Evolutionary conservation across 257 asterid genomes (phyloP).

Genomic region (Lantana camara): DNA sequence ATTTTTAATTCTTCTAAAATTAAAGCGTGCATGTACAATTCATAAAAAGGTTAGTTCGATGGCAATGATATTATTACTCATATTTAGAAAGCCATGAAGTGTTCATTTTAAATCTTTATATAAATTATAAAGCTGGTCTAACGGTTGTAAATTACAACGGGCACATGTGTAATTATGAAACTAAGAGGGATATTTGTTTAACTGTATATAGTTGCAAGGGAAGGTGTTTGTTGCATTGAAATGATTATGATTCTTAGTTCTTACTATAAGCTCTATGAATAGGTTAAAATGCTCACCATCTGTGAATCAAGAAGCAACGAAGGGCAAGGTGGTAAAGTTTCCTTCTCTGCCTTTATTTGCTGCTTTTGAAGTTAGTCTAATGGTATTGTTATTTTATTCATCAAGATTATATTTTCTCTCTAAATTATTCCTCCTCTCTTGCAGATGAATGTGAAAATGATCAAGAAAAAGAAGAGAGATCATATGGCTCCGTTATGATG

Average conservation of each 20-base stretch:
- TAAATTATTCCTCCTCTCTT: conserved; percentile 18
- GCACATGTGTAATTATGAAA: too few relatives aligned
- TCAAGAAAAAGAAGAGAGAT: conserved; percentile 65
- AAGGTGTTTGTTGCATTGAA: too few relatives aligned
- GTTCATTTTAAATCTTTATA: too few relatives aligned
- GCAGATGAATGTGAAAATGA: conserved; percentile 64
- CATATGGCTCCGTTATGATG: conserved; percentile 87
- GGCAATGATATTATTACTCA: too few relatives aligned
- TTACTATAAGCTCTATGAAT: conserved; percentile 32
- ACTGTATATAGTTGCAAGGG: too few relatives aligned
- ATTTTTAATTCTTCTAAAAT: too few relatives aligned
- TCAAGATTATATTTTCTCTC: neutral
- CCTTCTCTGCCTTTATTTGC: conserved; percentile 5
- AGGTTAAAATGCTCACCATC: conserved; percentile 88
- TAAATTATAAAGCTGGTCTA: too few relatives aligned
- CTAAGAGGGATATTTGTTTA: too few relatives aligned
- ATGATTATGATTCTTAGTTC: conserved; percentile 16
- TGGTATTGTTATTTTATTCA: neutral
- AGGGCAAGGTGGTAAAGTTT: conserved; percentile 50
- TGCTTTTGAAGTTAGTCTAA: neutral
- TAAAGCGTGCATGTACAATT: too few relatives aligned
- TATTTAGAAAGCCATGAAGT: too few relatives aligned
- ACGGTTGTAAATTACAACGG: too few relatives aligned
- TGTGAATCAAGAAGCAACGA: conserved; percentile 69
- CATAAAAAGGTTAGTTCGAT: too few relatives aligned